Base-by-base conservation (phyloP, 495 filamentous ascomycete species). In the Podospora didyma region DNA sequence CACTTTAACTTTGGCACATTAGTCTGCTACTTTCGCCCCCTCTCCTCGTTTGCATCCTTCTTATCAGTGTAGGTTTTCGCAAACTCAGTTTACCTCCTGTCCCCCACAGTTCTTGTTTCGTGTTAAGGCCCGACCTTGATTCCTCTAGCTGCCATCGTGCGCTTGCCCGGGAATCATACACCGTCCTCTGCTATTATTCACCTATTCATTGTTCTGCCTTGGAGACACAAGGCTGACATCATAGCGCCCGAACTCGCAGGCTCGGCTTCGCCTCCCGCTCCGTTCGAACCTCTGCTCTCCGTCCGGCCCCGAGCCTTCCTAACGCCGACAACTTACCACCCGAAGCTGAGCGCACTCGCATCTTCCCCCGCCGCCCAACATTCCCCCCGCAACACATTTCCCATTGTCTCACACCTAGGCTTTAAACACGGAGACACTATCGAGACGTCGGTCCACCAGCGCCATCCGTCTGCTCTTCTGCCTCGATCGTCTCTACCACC, bases 401-500 rank as follows among this genome's bases (percentile, higher is more conserved):
- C 26, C 26, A 3, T 9, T 31, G 26, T 31, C 3, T 59, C 21
- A 52, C 50, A 21, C 11, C 45, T 58, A 62, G 48, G 61, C 57
- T 61, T 59, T 65, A 58, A 73, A 69, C 65, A 74, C 70, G 72
- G 69, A 76, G 60, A 61, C 59, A 69, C 70, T 68, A 71, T 71
- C 72, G 67, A 63, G 64, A 66, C 73, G 65, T 58, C 69, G 69
- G 61, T 69, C 67, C 60, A 68, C 74, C 61, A 72, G 72, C 73
- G 65, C 71, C 61, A 60, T 65, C 61, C 72, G 63, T 54, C 61
- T 76, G 63, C 73, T 77, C 57, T 73, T 69, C 57, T 64, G 74
- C 62, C 71, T 77, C 66, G 74, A 74, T 49, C 68, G 67, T 66
- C 72, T 78, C 47, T 78, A 74, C 56, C 71, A 77, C 53, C 75